phyloP scores from a whole-genome alignment of 1,139 yeast genomes.

The Suhomyces atakaporum region DNA sequence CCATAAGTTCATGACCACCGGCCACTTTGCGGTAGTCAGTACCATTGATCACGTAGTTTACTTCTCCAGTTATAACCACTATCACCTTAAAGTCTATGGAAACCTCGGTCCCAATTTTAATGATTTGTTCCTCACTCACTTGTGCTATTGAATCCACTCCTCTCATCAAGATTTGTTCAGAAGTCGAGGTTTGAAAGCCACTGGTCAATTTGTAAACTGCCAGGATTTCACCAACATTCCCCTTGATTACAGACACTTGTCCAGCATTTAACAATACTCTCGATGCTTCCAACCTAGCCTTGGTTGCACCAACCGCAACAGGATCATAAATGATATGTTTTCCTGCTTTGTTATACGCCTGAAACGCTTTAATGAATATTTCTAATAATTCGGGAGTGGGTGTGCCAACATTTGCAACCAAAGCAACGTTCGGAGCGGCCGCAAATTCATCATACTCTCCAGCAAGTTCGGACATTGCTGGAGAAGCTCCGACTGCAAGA shows the following conservation, averaged over 20 bases:
- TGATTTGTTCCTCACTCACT: slow-evolving; percentile 28
- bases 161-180: slow-evolving; percentile 50
- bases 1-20: slow-evolving; percentile 73
- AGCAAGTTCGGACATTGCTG: slow-evolving; percentile 83
- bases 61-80: slow-evolving; percentile 67
- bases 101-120: slow-evolving; percentile 50
- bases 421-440: slow-evolving; percentile 47
- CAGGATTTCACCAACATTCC: slow-evolving; percentile 81
- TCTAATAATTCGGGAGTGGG: slow-evolving; percentile 49
- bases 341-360: slow-evolving; percentile 56
- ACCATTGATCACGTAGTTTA: slow-evolving; percentile 32
- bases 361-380: slow-evolving; percentile 54
- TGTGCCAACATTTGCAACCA: slow-evolving; percentile 80
- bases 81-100: slow-evolving; percentile 57
- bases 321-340: slow-evolving; percentile 83
- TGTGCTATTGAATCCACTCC: slow-evolving; percentile 70
- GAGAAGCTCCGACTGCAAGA: slow-evolving; percentile 82
- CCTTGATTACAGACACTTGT: slow-evolving; percentile 73
- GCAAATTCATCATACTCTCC: slow-evolving; percentile 74
- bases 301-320: slow-evolving; percentile 87
- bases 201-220: slow-evolving; percentile 40
- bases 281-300: slow-evolving; percentile 53
- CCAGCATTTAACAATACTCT: slow-evolving; percentile 56
- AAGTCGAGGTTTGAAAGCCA: slow-evolving; percentile 34
- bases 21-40: slow-evolving; percentile 23